A percentile compares a stretch with the other conserved stretches of the same genome.
Evolutionary conservation across 2,329 filamentous ascomycete genomes (phyloP).

Genomic region (Bipolaris sorokiniana): DNA sequence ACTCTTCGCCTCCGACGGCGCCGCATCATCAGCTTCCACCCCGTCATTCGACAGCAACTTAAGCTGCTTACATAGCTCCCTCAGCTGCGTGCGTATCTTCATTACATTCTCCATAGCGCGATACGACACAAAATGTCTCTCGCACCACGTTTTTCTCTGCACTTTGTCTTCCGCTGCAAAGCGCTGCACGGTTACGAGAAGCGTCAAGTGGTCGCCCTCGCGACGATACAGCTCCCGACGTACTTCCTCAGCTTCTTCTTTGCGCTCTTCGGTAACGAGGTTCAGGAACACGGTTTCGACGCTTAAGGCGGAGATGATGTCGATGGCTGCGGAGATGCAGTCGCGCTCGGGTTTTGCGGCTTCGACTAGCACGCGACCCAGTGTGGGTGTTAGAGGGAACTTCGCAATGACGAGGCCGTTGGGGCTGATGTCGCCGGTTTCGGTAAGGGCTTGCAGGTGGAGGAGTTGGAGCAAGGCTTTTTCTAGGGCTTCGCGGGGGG

Average conservation of each 20-base stretch:
- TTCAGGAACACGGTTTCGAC: conserved; percentile 69
- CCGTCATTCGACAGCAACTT: conserved; percentile 45
- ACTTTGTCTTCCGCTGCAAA: conserved; percentile 64
- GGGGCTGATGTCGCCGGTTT: conserved; percentile 74
- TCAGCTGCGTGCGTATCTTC: conserved; percentile 69
- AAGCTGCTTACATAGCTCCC: conserved; percentile 59
- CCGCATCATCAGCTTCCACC: conserved; percentile 12
- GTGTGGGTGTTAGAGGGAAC: conserved; percentile 80
- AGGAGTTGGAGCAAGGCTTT: conserved; percentile 82
- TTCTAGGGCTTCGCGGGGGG: conserved; percentile 76
- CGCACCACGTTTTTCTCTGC: conserved; percentile 66
- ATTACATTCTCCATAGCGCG: conserved; percentile 70
- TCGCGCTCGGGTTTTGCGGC: conserved; percentile 72
- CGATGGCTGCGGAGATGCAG: conserved; percentile 82
- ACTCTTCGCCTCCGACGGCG: conserved; percentile 52
- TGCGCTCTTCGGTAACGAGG: conserved; percentile 64
- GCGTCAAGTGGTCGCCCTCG: conserved; percentile 69
- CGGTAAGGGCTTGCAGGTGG: conserved; percentile 75
- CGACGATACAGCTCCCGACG: conserved; percentile 63
- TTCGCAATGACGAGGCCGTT: conserved; percentile 78
- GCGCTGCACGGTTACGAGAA: conserved; percentile 65
- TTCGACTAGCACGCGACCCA: conserved; percentile 82
- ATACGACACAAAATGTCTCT: conserved; percentile 65
- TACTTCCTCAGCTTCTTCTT: conserved; percentile 63
- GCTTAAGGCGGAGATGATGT: conserved; percentile 74